Percentiles rank a stretch among this genome's conserved stretches.
These are phyloP conservation scores for Wickerhamiella sergipiensis DNA, from an alignment of 805 yeast genomes.

Conservation along the genomic window DNA sequence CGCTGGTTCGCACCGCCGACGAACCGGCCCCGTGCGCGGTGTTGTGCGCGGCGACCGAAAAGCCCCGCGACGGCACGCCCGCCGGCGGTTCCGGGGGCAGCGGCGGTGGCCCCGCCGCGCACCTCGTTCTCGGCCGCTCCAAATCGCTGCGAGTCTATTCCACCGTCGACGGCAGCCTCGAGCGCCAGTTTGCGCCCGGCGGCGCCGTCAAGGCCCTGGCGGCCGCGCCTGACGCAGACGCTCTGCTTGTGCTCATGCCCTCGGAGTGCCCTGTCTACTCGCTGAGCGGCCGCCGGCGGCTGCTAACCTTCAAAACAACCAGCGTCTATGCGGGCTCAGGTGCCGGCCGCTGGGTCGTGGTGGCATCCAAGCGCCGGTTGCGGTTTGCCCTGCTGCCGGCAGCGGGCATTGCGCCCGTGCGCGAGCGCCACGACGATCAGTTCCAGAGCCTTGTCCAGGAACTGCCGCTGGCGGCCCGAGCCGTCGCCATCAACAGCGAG, in stretches of 20 bases:
- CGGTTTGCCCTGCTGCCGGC: background rate
- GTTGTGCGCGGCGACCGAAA: background rate
- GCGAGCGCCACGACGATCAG: background rate
- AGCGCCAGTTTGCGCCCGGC: background rate
- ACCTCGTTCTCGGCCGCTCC: background rate
- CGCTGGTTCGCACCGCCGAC: background rate
- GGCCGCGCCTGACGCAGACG: background rate
- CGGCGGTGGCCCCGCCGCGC: background rate
- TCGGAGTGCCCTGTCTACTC: background rate
- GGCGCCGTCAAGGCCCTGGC: background rate
- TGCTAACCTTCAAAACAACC: background rate
- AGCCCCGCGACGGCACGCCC: background rate
- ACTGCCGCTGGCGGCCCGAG: background rate
- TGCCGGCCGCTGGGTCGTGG: conserved; percentile 1
- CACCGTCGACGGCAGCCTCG: background rate
- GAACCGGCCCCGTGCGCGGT: background rate
- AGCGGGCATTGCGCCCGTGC: background rate
- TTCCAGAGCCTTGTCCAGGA: background rate
- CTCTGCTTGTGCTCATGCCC: background rate
- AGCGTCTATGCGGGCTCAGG: background rate
- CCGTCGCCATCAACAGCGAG: background rate
- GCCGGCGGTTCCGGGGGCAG: no score
- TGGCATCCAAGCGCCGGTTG: background rate
- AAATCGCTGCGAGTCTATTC: background rate
- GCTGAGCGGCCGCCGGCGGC: background rate